A percentile compares a stretch with the other conserved stretches of the same genome.
phyloP scores from a whole-genome alignment of 192 early-diverging fungal species.

The Rhizoclosmatium sp. region DNA sequence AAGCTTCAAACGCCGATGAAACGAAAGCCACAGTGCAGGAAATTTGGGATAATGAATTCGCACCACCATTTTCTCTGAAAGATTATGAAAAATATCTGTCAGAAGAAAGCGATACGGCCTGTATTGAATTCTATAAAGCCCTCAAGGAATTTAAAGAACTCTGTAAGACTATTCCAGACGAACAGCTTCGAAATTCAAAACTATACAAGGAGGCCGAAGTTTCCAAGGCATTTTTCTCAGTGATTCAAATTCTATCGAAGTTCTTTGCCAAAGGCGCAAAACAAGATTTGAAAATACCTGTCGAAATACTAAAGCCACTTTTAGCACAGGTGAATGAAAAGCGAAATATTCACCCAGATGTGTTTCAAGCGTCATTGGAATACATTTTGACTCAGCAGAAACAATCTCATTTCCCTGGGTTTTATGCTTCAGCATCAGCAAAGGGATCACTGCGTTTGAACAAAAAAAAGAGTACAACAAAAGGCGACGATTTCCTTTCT shows the following conservation, averaged over 20 bases:
- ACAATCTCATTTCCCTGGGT: constrained; percentile 28
- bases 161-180: constrained; percentile 12
- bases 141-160: constrained; percentile 1
- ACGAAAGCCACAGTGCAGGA: constrained; percentile 15
- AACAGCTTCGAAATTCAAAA: constrained; percentile 28
- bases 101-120: neutral
- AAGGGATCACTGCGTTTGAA: constrained; percentile 9
- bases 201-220: neutral
- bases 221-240: constrained; percentile 22
- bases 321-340: constrained; percentile 34
- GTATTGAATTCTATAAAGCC: constrained; percentile 13
- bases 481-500: neutral
- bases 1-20: neutral
- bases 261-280: constrained; percentile 22
- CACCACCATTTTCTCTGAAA: constrained; percentile 22
- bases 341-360: constrained; percentile 42
- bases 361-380: constrained; percentile 41
- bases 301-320: constrained; percentile 19
- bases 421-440: constrained; percentile 26
- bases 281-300: constrained; percentile 36
- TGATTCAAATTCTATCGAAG: constrained; percentile 26
- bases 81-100: constrained; percentile 10
- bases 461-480: constrained; percentile 26
- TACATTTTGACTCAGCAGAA: constrained; percentile 32
- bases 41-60: constrained; percentile 17